Percentiles rank a stretch among this genome's conserved stretches.
phyloP scores from a whole-genome alignment of 768 basidiomycete species.

The Vishniacozyma victoriae region DNA sequence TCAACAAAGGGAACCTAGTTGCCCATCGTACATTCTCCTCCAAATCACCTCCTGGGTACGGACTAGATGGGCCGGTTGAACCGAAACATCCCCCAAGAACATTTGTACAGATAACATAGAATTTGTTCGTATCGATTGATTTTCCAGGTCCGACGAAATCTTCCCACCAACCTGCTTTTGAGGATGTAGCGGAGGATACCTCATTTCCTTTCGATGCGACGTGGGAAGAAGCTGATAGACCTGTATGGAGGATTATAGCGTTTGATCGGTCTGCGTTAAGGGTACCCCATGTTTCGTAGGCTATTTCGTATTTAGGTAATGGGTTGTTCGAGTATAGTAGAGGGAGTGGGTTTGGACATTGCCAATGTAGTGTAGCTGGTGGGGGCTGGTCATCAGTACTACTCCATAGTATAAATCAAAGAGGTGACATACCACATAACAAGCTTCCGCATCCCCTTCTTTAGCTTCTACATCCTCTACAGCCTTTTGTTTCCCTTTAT shows the following conservation, averaged over 20 bases:
- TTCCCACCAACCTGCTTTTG: slow-evolving; percentile 97
- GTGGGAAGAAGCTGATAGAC: slow-evolving; percentile 91
- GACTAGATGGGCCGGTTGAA: slow-evolving; percentile 85
- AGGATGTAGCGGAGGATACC: slow-evolving; percentile 65
- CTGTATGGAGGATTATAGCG: slow-evolving; percentile 90
- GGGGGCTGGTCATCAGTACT: slow-evolving; percentile 27
- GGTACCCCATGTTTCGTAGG: slow-evolving; percentile 97
- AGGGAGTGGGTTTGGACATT: slow-evolving; percentile 34
- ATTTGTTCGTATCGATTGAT: slow-evolving; percentile 84
- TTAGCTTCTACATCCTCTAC: slow-evolving; percentile 14
- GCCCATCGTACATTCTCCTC: slow-evolving; percentile 61
- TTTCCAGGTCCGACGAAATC: slow-evolving; percentile 94
- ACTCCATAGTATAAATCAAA: not conserved
- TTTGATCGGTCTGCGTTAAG: slow-evolving; percentile 73
- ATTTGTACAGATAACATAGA: slow-evolving; percentile 92
- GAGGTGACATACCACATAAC: slow-evolving; percentile 40
- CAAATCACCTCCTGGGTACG: slow-evolving; percentile 56
- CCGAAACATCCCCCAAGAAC: slow-evolving; percentile 97
- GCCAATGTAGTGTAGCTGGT: slow-evolving; percentile 38
- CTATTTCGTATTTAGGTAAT: slow-evolving; percentile 56
- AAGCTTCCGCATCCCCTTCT: slow-evolving; percentile 43
- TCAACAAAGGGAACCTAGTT: slow-evolving; percentile 82
- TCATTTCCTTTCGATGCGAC: slow-evolving; percentile 42
- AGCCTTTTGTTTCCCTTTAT: slow-evolving; percentile 16
- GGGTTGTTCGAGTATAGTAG: slow-evolving; percentile 45